These are phyloP conservation scores for Aurifilum marmelostoma DNA, from an alignment of 2,329 filamentous ascomycete genomes.

Conservation along the genomic window DNA sequence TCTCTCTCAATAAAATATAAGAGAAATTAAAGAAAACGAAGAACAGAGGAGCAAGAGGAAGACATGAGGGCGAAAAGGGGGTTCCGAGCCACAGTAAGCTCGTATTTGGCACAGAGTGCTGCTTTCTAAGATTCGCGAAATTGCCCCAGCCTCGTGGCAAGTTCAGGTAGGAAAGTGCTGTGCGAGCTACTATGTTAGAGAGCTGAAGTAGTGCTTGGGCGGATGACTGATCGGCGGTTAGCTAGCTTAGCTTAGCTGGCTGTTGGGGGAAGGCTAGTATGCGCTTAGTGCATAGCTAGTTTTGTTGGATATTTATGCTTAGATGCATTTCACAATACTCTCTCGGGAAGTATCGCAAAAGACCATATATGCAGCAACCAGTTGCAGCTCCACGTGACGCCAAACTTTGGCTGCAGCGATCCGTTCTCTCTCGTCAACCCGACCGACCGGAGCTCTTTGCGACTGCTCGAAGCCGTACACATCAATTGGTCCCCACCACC, in stretches of 20 bases:
- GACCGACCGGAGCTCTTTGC: conserved; percentile 46
- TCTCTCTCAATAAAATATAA: background rate
- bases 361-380: background rate
- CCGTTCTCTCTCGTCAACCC: conserved; percentile 21
- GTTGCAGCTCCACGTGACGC: conserved; percentile 26
- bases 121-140: background rate
- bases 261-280: background rate
- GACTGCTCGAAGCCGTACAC: conserved; percentile 42
- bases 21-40: background rate
- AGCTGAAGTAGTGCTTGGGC: too few species aligned
- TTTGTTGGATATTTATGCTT: background rate
- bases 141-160: background rate
- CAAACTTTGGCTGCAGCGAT: conserved; percentile 25
- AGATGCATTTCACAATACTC: background rate
- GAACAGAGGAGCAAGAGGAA: background rate
- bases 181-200: too few species aligned
- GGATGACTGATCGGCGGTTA: background rate
- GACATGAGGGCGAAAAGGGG: background rate
- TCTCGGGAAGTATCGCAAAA: background rate
- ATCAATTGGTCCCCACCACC: conserved; percentile 51
- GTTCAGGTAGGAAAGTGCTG: background rate
- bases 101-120: background rate
- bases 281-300: background rate
- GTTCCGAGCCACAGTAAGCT: background rate
- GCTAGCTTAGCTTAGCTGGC: background rate